Evolutionary conservation across 2,329 filamentous ascomycete genomes (phyloP).

Genomic region (Fusarium sp.): DNA sequence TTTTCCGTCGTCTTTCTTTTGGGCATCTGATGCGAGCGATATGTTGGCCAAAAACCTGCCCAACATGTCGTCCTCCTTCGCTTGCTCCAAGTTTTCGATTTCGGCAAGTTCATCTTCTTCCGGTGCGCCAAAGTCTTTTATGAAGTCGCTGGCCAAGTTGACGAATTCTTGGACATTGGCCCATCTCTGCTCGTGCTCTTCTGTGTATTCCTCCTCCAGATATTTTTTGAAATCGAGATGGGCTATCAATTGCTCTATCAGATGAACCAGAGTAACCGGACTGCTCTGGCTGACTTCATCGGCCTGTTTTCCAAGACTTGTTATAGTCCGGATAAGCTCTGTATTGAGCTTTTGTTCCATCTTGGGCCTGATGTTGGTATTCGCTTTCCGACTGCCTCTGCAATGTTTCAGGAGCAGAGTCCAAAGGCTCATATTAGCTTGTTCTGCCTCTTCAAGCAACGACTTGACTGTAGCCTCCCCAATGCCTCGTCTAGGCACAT

Average conservation of each 20-base stretch:
- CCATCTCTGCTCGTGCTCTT: conserved; percentile 83
- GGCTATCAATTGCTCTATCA: conserved; percentile 64
- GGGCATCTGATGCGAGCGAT: conserved; percentile 81
- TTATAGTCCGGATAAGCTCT: conserved; percentile 58
- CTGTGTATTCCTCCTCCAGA: conserved; percentile 73
- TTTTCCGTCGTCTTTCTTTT: conserved; percentile 67
- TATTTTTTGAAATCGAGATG: conserved; percentile 79
- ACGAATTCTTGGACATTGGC: conserved; percentile 91
- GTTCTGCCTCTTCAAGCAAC: conserved; percentile 80
- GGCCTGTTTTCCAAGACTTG: conserved; percentile 45
- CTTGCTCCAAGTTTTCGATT: conserved; percentile 76
- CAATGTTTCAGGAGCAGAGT: conserved; percentile 68
- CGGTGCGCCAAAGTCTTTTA: conserved; percentile 52
- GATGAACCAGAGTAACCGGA: conserved; percentile 53
- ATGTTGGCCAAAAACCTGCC: conserved; percentile 90
- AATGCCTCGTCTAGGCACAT: conserved; percentile 81
- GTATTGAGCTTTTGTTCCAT: conserved; percentile 64
- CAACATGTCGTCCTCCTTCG: conserved; percentile 69
- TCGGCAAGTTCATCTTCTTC: conserved; percentile 68
- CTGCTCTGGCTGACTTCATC: conserved; percentile 42
- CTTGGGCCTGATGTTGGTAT: conserved; percentile 59
- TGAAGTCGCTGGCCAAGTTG: conserved; percentile 78
- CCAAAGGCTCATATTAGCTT: conserved; percentile 77
- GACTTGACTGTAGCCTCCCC: conserved; percentile 80
- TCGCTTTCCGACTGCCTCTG: conserved; percentile 57